These are phyloP conservation scores for Cercospora zeina DNA, from an alignment of 2,329 filamentous ascomycete genomes.

Conservation along the genomic window DNA sequence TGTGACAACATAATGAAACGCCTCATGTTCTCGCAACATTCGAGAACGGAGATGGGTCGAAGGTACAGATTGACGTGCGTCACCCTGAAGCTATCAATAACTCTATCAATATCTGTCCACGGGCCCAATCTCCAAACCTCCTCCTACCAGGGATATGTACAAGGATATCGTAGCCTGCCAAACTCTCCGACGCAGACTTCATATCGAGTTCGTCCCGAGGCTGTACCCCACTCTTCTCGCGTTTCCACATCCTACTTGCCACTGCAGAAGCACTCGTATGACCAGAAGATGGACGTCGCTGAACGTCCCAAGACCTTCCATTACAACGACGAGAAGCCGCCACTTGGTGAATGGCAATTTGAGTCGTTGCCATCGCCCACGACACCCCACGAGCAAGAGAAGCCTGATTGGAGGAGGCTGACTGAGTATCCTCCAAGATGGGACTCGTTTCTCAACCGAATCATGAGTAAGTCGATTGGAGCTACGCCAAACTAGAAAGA, in stretches of 20 bases:
- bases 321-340: background rate
- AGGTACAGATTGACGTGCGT: slow-evolving; percentile 1
- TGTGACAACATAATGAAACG: slow-evolving; percentile 31
- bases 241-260: background rate
- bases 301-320: slow-evolving; percentile 4
- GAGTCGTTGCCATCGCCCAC: background rate
- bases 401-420: background rate
- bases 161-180: slow-evolving; percentile 9
- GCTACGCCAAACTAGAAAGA: background rate
- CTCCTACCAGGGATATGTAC: slow-evolving; percentile 6
- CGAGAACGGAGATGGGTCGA: background rate
- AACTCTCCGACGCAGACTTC: slow-evolving; percentile 5
- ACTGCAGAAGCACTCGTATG: background rate
- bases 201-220: slow-evolving; percentile 6
- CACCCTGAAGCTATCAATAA: slow-evolving; percentile 2
- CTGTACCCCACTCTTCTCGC: slow-evolving; percentile 8
- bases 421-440: slow-evolving; percentile 12
- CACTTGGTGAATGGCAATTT: slow-evolving; percentile 9
- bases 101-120: background rate
- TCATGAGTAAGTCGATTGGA: slow-evolving; percentile 6
- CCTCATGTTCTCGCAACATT: background rate
- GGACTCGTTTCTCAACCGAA: slow-evolving; percentile 15
- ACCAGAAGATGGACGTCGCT: background rate
- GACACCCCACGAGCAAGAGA: background rate
- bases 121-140: slow-evolving; percentile 2